Percentiles rank a stretch among this genome's conserved stretches.
phyloP scores from a whole-genome alignment of 805 yeast species.

The Candida glaebosa region DNA sequence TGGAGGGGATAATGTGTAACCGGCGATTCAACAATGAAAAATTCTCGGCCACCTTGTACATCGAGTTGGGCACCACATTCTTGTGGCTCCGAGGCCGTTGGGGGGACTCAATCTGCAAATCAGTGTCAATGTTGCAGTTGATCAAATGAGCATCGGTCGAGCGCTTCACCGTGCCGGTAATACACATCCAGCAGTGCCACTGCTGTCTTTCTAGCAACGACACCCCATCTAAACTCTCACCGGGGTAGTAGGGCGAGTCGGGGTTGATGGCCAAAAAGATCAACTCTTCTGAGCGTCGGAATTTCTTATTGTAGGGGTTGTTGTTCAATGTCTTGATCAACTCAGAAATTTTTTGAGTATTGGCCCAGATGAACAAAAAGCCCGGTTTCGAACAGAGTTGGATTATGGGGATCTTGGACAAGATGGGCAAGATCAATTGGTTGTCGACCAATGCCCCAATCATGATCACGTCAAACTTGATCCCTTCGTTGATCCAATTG shows the following conservation, averaged over 20 bases:
- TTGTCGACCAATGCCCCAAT: constrained; percentile 80
- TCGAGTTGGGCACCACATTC: constrained; percentile 55
- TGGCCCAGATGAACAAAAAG: constrained; percentile 82
- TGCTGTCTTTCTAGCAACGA: constrained; percentile 63
- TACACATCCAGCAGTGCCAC: constrained; percentile 99
- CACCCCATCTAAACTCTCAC: constrained; percentile 30
- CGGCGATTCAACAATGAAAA: constrained; percentile 80
- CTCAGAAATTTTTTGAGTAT: constrained; percentile 67
- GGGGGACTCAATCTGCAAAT: constrained; percentile 62
- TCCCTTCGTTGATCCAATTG: constrained; percentile 57
- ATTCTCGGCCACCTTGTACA: constrained; percentile 83
- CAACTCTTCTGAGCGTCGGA: constrained; percentile 85
- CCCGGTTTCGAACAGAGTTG: constrained; percentile 82
- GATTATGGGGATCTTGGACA: constrained; percentile 66
- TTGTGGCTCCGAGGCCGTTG: constrained; percentile 11
- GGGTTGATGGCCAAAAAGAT: constrained; percentile 74
- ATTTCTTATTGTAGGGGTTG: constrained; percentile 54
- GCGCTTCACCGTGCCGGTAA: constrained; percentile 89
- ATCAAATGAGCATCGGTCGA: constrained; percentile 79
- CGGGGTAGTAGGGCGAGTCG: constrained; percentile 64
- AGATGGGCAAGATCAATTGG: constrained; percentile 59
- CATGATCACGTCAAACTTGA: constrained; percentile 88
- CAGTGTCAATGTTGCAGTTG: constrained; percentile 91
- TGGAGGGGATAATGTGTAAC: constrained; percentile 78
- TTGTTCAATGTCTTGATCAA: constrained; percentile 51